Base-by-base conservation (phyloP, 108 stramenopile species). In the Cyclostephanos tholiformis region DNA sequence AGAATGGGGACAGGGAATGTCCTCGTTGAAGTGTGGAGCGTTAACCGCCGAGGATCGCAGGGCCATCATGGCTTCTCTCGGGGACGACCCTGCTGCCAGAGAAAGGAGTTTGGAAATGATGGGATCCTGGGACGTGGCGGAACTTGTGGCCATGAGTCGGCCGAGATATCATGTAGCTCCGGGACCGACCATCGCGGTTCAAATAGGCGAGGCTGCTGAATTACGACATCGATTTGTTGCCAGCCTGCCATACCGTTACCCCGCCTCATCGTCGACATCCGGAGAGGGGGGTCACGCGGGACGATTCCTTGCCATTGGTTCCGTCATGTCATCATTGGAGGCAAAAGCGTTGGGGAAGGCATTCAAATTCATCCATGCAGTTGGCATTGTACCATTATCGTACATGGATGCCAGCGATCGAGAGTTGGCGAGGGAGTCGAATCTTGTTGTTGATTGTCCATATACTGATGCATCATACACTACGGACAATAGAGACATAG, bases 1-100 rank as follows among this genome's bases (percentile, higher is more conserved):
- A 1, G 91, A 94, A 63, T 90, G 88, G 89, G 90, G 90, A 27
- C 93, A 94, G 77, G 93, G 93, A 25, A 91, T 94, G 81, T 87
- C 87, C 66, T 74, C 85, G n/a, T 41, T 74, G 17, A 32, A 82
- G n/a, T 41, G 57, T 23, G 76, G 71, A 26, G 75, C 63, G 59
- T 76, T 66, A 22, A 52, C 78, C 2, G 41, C 52, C 13, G 74
- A 69, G 23, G 74, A 79, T 75, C 67, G 69, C 48, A 50, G 20
- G 36, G 56, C 69, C 39, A 51, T 77, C 13, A 53, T 43, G 20
- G 43, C 30, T 17, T 17, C 14, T 13, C 44, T 20, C n/a, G 25
- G 23, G 17, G 20, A 38, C 27, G 50, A 26, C 12, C 70, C 17
- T 38, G 27, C 13, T 69, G 26, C 12, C 23, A 44, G 36, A 27